phyloP scores from a whole-genome alignment of 73 alveolate species.

The Stentor roeselii region DNA sequence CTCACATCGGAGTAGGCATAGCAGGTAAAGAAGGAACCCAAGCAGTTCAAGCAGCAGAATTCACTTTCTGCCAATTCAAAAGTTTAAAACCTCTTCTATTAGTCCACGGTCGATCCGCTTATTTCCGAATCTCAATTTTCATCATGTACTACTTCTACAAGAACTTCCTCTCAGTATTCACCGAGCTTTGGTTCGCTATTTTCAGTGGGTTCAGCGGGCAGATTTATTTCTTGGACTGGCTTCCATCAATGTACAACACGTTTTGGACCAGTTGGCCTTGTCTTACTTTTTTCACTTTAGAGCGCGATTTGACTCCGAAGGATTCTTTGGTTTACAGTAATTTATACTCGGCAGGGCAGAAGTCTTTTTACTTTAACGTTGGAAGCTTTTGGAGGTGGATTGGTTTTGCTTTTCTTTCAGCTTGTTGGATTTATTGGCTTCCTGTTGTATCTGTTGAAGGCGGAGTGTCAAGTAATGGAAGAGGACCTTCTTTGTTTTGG shows the following conservation, averaged over 20 bases:
- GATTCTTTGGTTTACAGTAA: constrained; percentile 41
- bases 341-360: constrained; percentile 79
- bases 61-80: constrained; percentile 72
- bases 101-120: constrained; percentile 92
- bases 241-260: constrained; percentile 71
- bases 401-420: constrained; percentile 59
- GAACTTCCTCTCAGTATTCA: constrained; percentile 59
- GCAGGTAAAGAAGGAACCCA: constrained; percentile 80
- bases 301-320: constrained; percentile 33
- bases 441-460: constrained; percentile 37
- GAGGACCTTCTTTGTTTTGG: constrained; percentile 70
- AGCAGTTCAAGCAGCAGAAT: constrained; percentile 85
- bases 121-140: constrained; percentile 62
- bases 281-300: constrained; percentile 29
- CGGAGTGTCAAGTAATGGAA: constrained; percentile 49
- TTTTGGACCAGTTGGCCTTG: constrained; percentile 81
- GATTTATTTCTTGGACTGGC: constrained; percentile 83
- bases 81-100: constrained; percentile 72
- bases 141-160: constrained; percentile 80
- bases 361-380: constrained; percentile 61
- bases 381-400: constrained; percentile 78
- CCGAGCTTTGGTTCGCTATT: constrained; percentile 66
- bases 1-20: constrained; percentile 9
- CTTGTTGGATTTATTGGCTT: constrained; percentile 42
- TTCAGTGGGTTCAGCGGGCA: constrained; percentile 84